Conservation (phyloP, 345 rosid species). For the Arabis hirsuta region DNA sequence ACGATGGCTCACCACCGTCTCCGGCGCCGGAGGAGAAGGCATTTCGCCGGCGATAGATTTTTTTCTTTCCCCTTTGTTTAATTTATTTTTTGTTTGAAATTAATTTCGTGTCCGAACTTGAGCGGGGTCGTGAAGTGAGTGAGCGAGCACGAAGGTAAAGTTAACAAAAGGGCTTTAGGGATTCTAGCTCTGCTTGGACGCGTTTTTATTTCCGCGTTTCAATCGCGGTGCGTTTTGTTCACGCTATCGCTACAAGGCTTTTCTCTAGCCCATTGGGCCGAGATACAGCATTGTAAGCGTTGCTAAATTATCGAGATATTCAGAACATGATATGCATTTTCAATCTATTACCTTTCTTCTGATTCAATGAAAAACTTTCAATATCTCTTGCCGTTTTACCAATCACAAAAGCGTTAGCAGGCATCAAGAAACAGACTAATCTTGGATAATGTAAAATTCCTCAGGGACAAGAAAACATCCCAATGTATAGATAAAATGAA, state of each 20-base stretch:
- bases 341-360: too few species aligned
- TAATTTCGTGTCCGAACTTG: conserved; percentile 26
- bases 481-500: neutral
- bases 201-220: neutral
- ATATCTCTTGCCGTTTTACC: too few species aligned
- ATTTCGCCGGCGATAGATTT: conserved; percentile 30
- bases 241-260: conserved; percentile 23
- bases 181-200: conserved; percentile 5
- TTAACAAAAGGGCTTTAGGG: too few species aligned
- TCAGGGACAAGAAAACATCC: conserved; percentile 5
- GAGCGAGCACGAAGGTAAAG: conserved; percentile 1
- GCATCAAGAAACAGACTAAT: too few species aligned
- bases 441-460: neutral
- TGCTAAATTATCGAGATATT: too few species aligned
- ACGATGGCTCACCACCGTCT: conserved; percentile 54
- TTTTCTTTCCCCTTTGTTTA: neutral
- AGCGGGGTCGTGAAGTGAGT: conserved; percentile 20
- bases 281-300: too few species aligned
- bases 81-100: conserved; percentile 8
- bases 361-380: too few species aligned
- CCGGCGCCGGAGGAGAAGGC: conserved; percentile 46
- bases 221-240: conserved; percentile 24
- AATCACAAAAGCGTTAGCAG: too few species aligned
- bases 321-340: too few species aligned
- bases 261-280: conserved; percentile 27